phyloP scores from a whole-genome alignment of 176 grass and related monocot species.

The Musa schizocarpa region DNA sequence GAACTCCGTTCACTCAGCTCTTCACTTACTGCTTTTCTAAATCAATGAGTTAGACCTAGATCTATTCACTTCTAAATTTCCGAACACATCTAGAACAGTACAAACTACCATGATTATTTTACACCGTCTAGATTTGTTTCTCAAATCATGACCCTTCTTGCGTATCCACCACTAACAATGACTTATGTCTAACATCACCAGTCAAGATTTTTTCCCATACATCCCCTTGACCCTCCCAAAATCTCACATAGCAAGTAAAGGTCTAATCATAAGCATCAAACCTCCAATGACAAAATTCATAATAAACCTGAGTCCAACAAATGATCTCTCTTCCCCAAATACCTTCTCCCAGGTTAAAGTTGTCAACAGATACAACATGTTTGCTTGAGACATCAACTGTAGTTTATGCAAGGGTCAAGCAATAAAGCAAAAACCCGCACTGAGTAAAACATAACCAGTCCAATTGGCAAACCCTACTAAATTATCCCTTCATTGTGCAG shows the following conservation, averaged over 20 bases:
- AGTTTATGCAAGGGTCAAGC: neutral
- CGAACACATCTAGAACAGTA: no score
- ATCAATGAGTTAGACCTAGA: no score
- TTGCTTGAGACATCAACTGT: neutral
- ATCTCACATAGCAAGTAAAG: neutral
- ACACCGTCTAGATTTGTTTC: neutral
- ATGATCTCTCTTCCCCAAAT: neutral
- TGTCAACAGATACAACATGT: neutral
- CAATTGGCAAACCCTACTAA: neutral
- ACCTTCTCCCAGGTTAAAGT: no score
- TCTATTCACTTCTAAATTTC: no score
- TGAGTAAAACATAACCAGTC: neutral
- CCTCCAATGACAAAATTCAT: neutral
- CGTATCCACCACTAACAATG: neutral
- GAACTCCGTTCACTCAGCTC: no score
- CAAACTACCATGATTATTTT: neutral
- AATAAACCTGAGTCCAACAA: neutral
- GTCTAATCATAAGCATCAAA: neutral
- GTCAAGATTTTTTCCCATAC: neutral
- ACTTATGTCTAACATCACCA: neutral
- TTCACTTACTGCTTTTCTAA: no score
- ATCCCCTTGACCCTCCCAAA: neutral
- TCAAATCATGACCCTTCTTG: neutral
- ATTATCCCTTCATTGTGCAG: neutral
- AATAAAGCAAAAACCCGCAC: neutral